These are phyloP conservation scores for Botrytis porri DNA, from an alignment of 2,329 filamentous ascomycete species.

Conservation along the genomic window DNA sequence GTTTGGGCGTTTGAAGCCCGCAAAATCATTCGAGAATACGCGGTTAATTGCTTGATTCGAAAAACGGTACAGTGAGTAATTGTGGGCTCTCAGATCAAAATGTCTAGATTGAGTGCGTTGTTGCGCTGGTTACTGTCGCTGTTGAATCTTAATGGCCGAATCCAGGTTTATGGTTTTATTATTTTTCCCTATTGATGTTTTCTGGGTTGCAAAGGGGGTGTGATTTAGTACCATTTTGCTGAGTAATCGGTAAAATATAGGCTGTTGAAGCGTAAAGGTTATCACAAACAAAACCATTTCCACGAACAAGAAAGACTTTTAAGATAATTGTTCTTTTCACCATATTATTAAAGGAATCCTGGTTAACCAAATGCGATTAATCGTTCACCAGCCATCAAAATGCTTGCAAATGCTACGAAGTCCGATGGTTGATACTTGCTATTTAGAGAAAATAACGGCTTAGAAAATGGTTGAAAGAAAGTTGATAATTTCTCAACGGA, in stretches of 20 bases:
- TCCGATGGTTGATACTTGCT: background rate
- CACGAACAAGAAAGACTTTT: background rate
- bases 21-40: background rate
- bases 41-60: background rate
- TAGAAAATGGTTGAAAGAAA: background rate
- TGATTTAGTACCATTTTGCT: background rate
- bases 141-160: background rate
- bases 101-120: background rate
- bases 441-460: background rate
- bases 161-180: background rate
- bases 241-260: background rate
- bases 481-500: background rate
- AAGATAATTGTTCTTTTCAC: background rate
- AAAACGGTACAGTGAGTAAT: slow-evolving; percentile 1
- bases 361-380: background rate
- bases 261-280: background rate
- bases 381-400: background rate
- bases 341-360: background rate
- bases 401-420: background rate
- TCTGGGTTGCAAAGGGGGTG: background rate
- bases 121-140: background rate
- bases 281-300: background rate
- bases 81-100: background rate
- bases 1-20: background rate
- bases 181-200: background rate